Conservation (phyloP, 2,329 filamentous ascomycete genomes). For the Arthrobotrys musiformis region DNA sequence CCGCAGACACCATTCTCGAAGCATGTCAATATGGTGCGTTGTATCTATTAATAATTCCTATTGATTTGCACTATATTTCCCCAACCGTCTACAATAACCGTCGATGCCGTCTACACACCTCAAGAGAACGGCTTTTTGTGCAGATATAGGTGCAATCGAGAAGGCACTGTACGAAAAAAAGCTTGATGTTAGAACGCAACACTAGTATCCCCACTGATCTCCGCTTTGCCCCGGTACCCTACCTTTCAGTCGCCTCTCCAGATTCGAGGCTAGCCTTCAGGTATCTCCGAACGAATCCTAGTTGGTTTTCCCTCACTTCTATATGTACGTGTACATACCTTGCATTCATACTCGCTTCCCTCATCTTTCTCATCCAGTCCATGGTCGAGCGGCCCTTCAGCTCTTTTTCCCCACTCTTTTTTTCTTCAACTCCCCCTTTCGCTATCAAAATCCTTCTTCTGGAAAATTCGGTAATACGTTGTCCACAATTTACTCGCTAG, state of each 20-base stretch:
- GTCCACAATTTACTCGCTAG: too few relatives aligned
- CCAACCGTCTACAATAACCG: constrained; percentile 1
- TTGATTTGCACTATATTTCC: constrained; percentile 15
- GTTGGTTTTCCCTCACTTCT: background rate
- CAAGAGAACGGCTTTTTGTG: background rate
- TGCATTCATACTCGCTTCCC: background rate
- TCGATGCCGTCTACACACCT: background rate
- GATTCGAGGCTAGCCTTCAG: background rate
- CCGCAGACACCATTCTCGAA: constrained; percentile 40
- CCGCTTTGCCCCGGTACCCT: background rate
- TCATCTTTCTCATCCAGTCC: background rate
- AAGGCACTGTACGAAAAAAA: background rate
- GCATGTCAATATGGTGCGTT: constrained; percentile 45
- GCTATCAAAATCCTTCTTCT: too few relatives aligned
- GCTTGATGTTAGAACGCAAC: background rate
- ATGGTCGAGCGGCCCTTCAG: too few relatives aligned
- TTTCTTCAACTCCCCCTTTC: too few relatives aligned
- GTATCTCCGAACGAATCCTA: background rate
- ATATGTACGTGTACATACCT: background rate
- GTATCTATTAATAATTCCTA: constrained; percentile 40
- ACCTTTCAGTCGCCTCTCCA: background rate
- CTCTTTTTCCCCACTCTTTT: too few relatives aligned
- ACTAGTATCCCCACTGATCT: background rate
- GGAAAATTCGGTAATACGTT: too few relatives aligned
- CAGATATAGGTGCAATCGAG: background rate